Evolutionary conservation across 805 yeast genomes (phyloP), one percentile per base, ranked within the genome.

Genomic region (Lipomyces yamadae): DNA sequence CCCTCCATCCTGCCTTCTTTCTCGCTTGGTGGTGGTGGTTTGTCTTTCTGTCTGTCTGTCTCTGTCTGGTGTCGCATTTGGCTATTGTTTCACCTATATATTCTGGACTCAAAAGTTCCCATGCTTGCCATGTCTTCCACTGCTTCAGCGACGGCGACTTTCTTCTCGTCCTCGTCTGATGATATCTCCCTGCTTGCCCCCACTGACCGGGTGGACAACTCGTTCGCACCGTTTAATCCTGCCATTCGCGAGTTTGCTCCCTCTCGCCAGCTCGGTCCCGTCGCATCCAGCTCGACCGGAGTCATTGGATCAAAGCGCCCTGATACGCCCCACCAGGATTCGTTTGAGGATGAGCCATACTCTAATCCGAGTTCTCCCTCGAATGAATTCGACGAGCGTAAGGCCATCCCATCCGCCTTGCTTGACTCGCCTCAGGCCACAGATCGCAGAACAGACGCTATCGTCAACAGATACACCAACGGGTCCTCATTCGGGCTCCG

Each of bases 381-480:
- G 34, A 34, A 35, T 33, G 72, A 69, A 34, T 65, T 65, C 45
- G 72, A 69, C 57, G 72, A 65, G 67, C 66, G 53, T 30, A 58
- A 63, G 39, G 72, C 72, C 11, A 56, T 69, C 24, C 72, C 72
- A 6, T 64, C 72, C 37, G 62, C 65, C n/a, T 60, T 69, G 39
- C 64, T 69, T 11, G 72, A 69, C 53, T 69, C 72, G 15, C 72
- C 72, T 30, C 67, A 63, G 6, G 54, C 59, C 11, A 24, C 8
- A 18, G 48, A 48, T 32, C 52, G 52, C 55, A 58, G 56, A 29
- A 10, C 65, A 4, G 67, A 64, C 29, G 2, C 45, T n/a, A 30
- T 4, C 61, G 11, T 11, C 10, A 30, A 32, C 56, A 18, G 32
- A 11, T 37, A 42, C 13, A 7, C 63, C 48, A 18, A 45, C 42